Evolutionary conservation across 2,329 filamentous ascomycete genomes (phyloP).

Genomic region (Fusarium fracticaudum): DNA sequence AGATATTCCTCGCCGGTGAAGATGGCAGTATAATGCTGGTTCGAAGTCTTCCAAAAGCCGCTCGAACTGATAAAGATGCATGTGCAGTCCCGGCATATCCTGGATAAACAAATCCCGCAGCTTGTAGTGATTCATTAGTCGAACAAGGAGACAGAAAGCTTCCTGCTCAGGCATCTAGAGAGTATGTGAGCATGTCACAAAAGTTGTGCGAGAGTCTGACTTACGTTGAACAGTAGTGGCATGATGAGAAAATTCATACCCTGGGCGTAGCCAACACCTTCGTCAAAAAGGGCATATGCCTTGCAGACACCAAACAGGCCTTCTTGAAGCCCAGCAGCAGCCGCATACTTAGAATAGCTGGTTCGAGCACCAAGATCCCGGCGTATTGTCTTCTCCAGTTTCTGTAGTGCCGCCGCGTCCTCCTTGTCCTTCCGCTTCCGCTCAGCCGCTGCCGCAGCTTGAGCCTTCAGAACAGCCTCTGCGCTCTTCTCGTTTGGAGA

Average conservation of each 20-base stretch:
- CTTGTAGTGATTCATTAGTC: constrained; percentile 96
- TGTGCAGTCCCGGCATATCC: constrained; percentile 96
- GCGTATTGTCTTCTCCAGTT: constrained; percentile 90
- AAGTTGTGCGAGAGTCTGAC: constrained; percentile 38
- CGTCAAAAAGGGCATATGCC: constrained; percentile 95
- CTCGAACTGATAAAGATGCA: constrained; percentile 94
- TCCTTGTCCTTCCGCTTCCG: constrained; percentile 83
- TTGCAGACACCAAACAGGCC: constrained; percentile 96
- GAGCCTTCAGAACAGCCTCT: constrained; percentile 72
- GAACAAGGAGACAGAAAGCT: constrained; percentile 91
- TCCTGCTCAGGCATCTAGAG: constrained; percentile 92
- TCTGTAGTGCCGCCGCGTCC: constrained; percentile 76
- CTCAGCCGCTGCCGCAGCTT: constrained; percentile 71
- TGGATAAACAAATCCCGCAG: constrained; percentile 92
- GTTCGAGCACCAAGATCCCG: constrained; percentile 91
- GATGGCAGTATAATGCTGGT: constrained; percentile 92
- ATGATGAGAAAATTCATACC: constrained; percentile 99
- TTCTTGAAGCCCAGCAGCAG: constrained; percentile 90
- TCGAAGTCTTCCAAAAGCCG: constrained; percentile 92
- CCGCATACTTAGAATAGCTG: constrained; percentile 95
- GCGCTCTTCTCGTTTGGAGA: constrained; percentile 70
- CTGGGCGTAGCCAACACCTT: constrained; percentile 94
- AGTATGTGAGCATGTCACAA: constrained; percentile 11
- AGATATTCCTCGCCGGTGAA: constrained; percentile 86
- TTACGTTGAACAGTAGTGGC: constrained; percentile 92